Percentiles rank a stretch among this genome's conserved stretches.
Evolutionary conservation across 306 rosid genomes (phyloP).

Genomic region (Potentilla sterilis): DNA sequence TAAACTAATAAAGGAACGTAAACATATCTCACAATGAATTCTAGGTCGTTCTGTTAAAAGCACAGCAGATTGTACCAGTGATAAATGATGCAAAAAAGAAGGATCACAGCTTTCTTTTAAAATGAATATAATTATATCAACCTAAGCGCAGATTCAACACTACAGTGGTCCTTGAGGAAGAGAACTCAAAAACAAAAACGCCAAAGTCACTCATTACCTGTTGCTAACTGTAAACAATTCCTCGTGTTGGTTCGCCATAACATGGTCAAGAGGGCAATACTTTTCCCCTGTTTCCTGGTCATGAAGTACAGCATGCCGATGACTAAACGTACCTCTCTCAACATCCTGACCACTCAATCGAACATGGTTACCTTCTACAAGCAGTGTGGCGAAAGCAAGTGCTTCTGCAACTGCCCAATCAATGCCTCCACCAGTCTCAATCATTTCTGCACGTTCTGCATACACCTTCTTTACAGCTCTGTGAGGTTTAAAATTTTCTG

Average conservation of each 20-base stretch:
- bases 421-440: conserved; percentile 88
- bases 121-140: not conserved
- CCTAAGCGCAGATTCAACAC: not conserved
- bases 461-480: conserved; percentile 86
- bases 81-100: not conserved
- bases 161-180: not conserved
- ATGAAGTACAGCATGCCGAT: conserved; percentile 84
- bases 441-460: conserved; percentile 82
- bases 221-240: conserved; percentile 98
- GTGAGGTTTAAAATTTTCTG: conserved; percentile 79
- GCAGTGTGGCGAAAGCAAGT: conserved; percentile 88
- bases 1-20: not conserved
- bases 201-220: conserved; percentile 51
- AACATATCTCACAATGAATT: not conserved
- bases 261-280: conserved; percentile 85
- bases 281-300: conserved; percentile 82
- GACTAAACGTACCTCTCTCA: conserved; percentile 97
- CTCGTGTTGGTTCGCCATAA: conserved; percentile 79
- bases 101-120: no score
- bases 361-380: conserved; percentile 93
- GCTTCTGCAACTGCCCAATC: conserved; percentile 96
- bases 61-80: not conserved
- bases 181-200: not conserved
- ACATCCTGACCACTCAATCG: conserved; percentile 97
- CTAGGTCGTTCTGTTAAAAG: not conserved